These are phyloP conservation scores for Aphanocladium album DNA, from an alignment of 2,329 filamentous ascomycete genomes.

Conservation along the genomic window DNA sequence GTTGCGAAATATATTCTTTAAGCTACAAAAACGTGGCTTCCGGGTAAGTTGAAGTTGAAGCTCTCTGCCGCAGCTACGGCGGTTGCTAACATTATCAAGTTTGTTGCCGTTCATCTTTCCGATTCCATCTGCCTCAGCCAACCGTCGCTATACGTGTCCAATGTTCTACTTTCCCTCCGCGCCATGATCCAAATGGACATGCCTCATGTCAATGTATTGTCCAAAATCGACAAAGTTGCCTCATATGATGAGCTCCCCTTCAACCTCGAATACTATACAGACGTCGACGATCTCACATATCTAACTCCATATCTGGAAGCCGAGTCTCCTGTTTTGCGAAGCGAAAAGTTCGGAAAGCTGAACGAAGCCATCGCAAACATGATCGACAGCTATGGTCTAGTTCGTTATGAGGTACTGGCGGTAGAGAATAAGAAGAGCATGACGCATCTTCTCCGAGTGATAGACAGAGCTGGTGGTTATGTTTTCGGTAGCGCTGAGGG, in stretches of 20 bases:
- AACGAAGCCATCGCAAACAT: conserved; percentile 84
- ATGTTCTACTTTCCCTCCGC: conserved; percentile 84
- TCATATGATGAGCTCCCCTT: conserved; percentile 84
- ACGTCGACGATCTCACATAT: conserved; percentile 88
- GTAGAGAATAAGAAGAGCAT: conserved; percentile 97
- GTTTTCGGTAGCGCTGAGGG: conserved; percentile 87
- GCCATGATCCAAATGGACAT: conserved; percentile 99
- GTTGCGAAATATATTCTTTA: conserved; percentile 85
- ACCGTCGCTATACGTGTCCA: conserved; percentile 91
- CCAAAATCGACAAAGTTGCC: conserved; percentile 92
- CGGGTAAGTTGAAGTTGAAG: conserved; percentile 52
- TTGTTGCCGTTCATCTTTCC: conserved; percentile 88
- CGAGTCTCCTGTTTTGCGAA: conserved; percentile 66
- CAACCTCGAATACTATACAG: conserved; percentile 95
- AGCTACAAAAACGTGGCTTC: conserved; percentile 84
- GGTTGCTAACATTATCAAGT: conserved; percentile 46
- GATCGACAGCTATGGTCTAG: conserved; percentile 83
- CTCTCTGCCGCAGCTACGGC: not conserved
- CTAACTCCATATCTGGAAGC: conserved; percentile 74
- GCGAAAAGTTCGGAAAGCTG: conserved; percentile 73
- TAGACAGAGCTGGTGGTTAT: conserved; percentile 90
- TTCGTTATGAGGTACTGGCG: conserved; percentile 87
- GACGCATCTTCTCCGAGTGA: conserved; percentile 83
- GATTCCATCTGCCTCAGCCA: conserved; percentile 92
- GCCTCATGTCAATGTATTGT: conserved; percentile 90